These are phyloP conservation scores for Erodium trifolium DNA, from an alignment of 441 rosid genomes.

Conservation along the genomic window DNA sequence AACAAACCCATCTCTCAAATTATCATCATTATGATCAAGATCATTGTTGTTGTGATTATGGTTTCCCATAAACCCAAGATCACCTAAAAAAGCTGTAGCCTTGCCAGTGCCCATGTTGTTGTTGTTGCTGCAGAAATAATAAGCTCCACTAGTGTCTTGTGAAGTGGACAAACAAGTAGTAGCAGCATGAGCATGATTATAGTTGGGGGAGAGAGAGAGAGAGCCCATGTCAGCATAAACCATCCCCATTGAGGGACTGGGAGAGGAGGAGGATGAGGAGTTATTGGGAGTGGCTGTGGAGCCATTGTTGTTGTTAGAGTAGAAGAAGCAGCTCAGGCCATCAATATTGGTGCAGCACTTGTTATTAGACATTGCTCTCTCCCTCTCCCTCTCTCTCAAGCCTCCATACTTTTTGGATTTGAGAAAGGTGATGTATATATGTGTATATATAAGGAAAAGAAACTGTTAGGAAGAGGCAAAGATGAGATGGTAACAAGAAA, in stretches of 20 bases:
- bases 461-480: neutral
- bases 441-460: neutral
- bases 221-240: conserved; percentile 45
- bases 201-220: conserved; percentile 36
- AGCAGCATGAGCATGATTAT: neutral
- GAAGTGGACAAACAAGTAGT: too few relatives aligned
- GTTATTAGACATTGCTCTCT: neutral
- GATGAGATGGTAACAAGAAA: neutral
- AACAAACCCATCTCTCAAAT: too few relatives aligned
- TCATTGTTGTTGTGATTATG: neutral
- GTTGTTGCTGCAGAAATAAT: too few relatives aligned
- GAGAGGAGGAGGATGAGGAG: conserved; percentile 17
- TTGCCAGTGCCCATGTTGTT: too few relatives aligned
- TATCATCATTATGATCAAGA: neutral
- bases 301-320: conserved; percentile 1
- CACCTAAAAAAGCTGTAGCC: too few relatives aligned
- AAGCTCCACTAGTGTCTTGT: too few relatives aligned
- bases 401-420: neutral
- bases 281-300: conserved; percentile 8
- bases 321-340: neutral
- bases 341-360: neutral
- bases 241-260: conserved; percentile 30
- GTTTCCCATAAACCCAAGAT: too few relatives aligned
- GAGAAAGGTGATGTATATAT: neutral
- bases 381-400: neutral